Evolutionary conservation across 139 green algal genomes (phyloP), one percentile per base, ranked within the genome.

Genomic region (Chlamydomonas schloesseri): DNA sequence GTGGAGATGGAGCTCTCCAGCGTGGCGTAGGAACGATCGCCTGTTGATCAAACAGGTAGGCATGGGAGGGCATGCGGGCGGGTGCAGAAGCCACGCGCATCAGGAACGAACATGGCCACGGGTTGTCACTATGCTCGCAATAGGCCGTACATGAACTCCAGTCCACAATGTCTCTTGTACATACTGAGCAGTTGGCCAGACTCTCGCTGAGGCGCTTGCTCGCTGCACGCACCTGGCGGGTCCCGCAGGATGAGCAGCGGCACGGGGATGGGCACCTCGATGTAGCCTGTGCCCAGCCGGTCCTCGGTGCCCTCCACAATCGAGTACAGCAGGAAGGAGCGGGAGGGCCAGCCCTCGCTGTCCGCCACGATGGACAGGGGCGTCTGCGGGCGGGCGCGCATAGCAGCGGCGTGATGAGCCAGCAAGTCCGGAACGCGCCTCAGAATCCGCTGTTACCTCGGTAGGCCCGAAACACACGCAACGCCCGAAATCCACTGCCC

Each of bases 211-310:
- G n/a, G n/a, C n/a, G n/a, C n/a, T n/a, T n/a, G n/a, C n/a, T n/a
- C n/a, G n/a, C n/a, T n/a, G 60, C 65, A 42, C 65, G 8, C 34
- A 73, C 69, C 69, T 11, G 69, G 69, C 9, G 69, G 69, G 69
- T 73, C 69, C 8, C 69, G 69, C 34, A 73, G 37, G 34, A 73
- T 73, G 69, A 53, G 65, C 65, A 72, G 65, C 13, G 65, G 65
- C n/a, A 72, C 65, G 14, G 65, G 65, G n/a, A 72, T 42, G 69
- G 69, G 69, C 18, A 73, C n/a, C 21, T 73, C 69, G 33, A 73
- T 73, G 34, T 73, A 73, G 15, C 69, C 69, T 13, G 69, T 53
- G 69, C 69, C 69, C 36, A 29, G 21, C 9, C 69, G 69, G 20
- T 15, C 21, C 69, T 73, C 69, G 1, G 69, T 73, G 69, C 69